Evolutionary conservation across 371 early-diverging fungal species (phyloP), one percentile per base, ranked within the genome.

Genomic region (Mortierella sp.): DNA sequence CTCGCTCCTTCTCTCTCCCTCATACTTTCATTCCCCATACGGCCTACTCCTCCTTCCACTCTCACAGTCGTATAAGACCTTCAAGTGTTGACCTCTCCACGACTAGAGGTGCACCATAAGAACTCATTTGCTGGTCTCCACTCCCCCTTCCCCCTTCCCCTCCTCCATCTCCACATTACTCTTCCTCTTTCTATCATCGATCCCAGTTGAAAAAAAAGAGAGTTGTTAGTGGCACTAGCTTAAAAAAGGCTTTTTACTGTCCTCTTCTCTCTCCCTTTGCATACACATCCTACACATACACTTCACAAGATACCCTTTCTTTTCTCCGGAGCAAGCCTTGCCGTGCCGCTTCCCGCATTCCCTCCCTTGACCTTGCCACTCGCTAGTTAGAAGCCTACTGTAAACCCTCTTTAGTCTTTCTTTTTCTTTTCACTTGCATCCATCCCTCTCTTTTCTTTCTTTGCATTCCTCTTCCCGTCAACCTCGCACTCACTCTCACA

Each of bases 11-110:
- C 44, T 34, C 40, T 44, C 40, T 44, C 54, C 4, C 4, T 34
- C n/a, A 40, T 14, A 21, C 44, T 31, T 28, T 19, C 0, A 31
- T 28, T 37, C 40, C 40, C 31, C 69, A 51, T 31, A 26, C 43
- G 46, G n/a, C 44, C 26, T 53, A 19, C 37, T 11, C 61, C 53
- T 53, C 21, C 57, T 28, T 3, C 5, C 31, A n/a, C 24, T 44
- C 19, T 26, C 26, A n/a, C 44, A 67, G 82, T 78, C 78, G 78
- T 50, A 31, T 37, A 57, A 57, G 82, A 81, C 78, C 82, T 64
- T 74, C 82, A 82, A 75, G 77, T 78, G 78, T 78, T 82, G 78
- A 78, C 82, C 78, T 78, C 64, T 70, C 71, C n/a, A 71, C 75
- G 82, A 69, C 74, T 48, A 59, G 73, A 76, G 81, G 77, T 81